Evolutionary conservation across 352 stramenopile species (phyloP), one percentile per base, ranked within the genome.

Genomic region (Globisporangium lucens): DNA sequence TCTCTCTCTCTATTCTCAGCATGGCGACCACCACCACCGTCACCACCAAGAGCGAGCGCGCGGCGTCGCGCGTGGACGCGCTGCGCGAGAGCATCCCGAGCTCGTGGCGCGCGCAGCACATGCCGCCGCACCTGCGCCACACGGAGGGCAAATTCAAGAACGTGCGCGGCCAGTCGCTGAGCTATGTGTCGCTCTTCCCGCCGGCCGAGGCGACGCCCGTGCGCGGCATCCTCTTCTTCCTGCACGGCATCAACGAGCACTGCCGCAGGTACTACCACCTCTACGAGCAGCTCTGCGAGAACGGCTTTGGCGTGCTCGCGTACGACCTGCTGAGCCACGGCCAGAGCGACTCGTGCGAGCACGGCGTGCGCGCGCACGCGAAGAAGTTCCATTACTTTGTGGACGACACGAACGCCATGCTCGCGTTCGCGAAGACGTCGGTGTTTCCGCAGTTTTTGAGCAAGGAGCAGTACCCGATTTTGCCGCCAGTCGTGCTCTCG

Each of bases 241-340:
- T 88, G 38, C 79, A 88, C 57, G 79, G 78, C 35, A 73, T 88
- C 58, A 73, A 71, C 30, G 78, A 85, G 65, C 78, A 88, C 67
- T 71, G 64, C 12, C 68, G 70, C 36, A 74, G 79, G 30, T 86
- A 83, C 65, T 80, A 72, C 67, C 57, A 78, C 60, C 61, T 86
- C 15, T 85, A 80, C 61, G 75, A 77, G 65, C 72, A 66, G 6
- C 66, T 88, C 15, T 79, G 76, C 56, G 58, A 59, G 33, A 41
- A 53, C n/a, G 72, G 73, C 57, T 84, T 85, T 46, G 80, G 74
- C 24, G 78, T 85, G 0, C 38, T 82, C 24, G 77, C 78, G 20
- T 85, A 84, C 55, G 80, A 88, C 52, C 60, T 82, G n/a, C 43
- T 86, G 20, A 75, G 71, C 57, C 78, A 88, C 61, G 80, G 80